These are phyloP conservation scores for Cucurbita moschata DNA, from an alignment of 306 rosid species.

Conservation along the genomic window DNA sequence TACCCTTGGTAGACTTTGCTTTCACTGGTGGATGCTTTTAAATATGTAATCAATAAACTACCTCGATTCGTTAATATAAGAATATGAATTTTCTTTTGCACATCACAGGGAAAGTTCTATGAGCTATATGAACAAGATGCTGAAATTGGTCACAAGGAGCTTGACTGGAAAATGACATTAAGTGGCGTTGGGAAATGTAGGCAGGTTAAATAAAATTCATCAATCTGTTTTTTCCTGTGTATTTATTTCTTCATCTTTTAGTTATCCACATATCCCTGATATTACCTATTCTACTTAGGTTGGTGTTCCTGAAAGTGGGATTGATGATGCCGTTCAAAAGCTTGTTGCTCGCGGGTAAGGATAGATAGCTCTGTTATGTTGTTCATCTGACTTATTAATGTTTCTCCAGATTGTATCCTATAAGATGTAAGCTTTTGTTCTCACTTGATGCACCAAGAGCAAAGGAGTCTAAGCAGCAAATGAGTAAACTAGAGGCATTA, in stretches of 20 bases:
- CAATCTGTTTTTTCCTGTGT: neutral
- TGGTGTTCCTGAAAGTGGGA: conserved; percentile 95
- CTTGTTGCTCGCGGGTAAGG: conserved; percentile 94
- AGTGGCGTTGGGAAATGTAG: conserved; percentile 98
- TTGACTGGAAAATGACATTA: conserved; percentile 90
- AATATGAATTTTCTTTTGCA: neutral
- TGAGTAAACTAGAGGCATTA: neutral
- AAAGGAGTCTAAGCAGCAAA: neutral
- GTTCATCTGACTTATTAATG: neutral
- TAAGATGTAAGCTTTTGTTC: neutral
- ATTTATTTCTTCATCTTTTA: conserved; percentile 1
- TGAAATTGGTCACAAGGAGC: conserved; percentile 96
- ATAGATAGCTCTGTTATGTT: neutral
- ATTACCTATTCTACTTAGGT: conserved; percentile 38
- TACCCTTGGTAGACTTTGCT: neutral
- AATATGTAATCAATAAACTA: neutral
- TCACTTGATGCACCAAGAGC: neutral
- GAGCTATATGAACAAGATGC: conserved; percentile 96
- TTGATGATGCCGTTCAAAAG: conserved; percentile 86
- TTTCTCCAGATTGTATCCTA: neutral
- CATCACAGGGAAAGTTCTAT: conserved; percentile 74
- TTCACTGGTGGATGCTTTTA: neutral
- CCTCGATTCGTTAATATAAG: neutral
- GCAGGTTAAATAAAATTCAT: conserved; percentile 45
- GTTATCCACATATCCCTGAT: neutral